These are phyloP conservation scores for Elymus sibiricus DNA, from an alignment of 176 grass and related monocot genomes.

Conservation along the genomic window DNA sequence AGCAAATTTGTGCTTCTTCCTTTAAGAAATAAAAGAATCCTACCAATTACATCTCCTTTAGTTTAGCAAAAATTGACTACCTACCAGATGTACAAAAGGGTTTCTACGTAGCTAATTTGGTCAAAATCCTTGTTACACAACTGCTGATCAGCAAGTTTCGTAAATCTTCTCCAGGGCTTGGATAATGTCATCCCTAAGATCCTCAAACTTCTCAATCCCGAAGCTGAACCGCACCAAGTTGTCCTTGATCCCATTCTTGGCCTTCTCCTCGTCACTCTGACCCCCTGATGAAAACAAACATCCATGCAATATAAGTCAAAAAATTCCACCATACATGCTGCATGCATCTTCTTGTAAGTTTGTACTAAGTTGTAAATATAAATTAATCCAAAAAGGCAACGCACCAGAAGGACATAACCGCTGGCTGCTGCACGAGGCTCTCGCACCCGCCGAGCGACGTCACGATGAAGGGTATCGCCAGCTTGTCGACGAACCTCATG, in stretches of 20 bases:
- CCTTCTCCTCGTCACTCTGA: conserved; percentile 26
- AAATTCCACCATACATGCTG: no score
- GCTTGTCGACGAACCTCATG: no score
- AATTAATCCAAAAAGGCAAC: no score
- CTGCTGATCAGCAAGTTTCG: not conserved
- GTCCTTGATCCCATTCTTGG: conserved; percentile 44
- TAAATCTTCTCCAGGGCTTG: conserved; percentile 50
- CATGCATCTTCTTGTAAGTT: no score
- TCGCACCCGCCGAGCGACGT: no score
- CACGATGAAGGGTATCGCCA: no score
- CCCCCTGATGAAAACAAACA: not conserved
- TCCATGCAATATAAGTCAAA: conserved; percentile 20
- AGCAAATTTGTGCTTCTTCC: not conserved
- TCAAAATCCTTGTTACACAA: not conserved
- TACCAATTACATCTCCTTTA: not conserved
- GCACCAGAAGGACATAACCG: no score
- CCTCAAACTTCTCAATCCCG: conserved; percentile 58
- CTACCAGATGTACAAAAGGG: not conserved
- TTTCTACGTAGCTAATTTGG: not conserved
- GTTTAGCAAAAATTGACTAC: not conserved
- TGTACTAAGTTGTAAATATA: no score
- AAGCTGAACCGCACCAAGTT: no score
- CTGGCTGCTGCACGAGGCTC: no score
- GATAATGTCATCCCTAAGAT: conserved; percentile 50
- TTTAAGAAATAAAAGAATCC: not conserved